A percentile compares a stretch with the other conserved stretches of the same genome.
Evolutionary conservation across 306 rosid genomes (phyloP).

Genomic region (Calophaca sinica): DNA sequence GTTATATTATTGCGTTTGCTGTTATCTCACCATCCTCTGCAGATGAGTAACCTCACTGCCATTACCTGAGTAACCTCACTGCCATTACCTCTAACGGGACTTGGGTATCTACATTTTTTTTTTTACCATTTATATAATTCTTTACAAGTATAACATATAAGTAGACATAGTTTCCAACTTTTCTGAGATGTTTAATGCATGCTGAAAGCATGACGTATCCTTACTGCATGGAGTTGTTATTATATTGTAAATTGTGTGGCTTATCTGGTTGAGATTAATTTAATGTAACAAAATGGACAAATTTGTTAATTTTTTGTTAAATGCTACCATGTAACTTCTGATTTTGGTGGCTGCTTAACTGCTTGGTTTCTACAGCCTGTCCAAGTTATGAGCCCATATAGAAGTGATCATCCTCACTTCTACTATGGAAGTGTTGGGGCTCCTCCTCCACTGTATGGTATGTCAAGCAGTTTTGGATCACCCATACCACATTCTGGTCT

Average conservation of each 20-base stretch:
- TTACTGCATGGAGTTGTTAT: constrained; percentile 6
- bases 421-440: constrained; percentile 54
- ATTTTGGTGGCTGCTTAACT: constrained; percentile 3
- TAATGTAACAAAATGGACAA: not conserved
- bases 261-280: not conserved
- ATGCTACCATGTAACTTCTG: not conserved
- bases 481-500: constrained; percentile 51
- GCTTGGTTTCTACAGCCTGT: constrained; percentile 47
- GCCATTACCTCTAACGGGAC: not conserved
- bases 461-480: constrained; percentile 53
- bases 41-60: not conserved
- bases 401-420: constrained; percentile 44
- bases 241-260: not conserved
- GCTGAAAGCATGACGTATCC: constrained; percentile 1
- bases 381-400: constrained; percentile 55
- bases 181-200: not conserved
- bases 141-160: not conserved
- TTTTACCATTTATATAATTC: not conserved
- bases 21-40: not conserved
- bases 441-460: constrained; percentile 56
- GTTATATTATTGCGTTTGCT: not conserved
- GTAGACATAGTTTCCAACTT: not conserved
- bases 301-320: not conserved
- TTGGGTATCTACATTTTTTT: not conserved
- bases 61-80: not conserved